phyloP scores from a whole-genome alignment of 768 basidiomycete species.

The Coprinopsis sp. region DNA sequence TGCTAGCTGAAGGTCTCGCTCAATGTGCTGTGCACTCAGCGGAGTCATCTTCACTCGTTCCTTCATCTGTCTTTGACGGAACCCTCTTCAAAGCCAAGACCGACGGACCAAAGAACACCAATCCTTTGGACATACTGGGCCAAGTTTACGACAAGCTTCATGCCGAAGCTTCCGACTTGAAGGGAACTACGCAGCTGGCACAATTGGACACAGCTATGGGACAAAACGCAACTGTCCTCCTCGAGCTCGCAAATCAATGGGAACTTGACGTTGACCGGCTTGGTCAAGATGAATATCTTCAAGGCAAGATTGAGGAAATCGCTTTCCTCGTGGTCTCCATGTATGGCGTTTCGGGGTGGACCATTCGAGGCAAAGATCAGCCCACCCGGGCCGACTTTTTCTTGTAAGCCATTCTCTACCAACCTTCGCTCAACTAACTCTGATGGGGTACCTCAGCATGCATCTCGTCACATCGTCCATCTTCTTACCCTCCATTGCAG shows the following conservation, averaged over 20 bases:
- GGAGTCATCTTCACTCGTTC: slow-evolving; percentile 18
- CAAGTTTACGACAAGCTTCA: slow-evolving; percentile 49
- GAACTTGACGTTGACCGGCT: slow-evolving; percentile 29
- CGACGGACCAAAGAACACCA: too few relatives aligned
- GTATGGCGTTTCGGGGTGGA: slow-evolving; percentile 54
- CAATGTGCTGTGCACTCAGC: slow-evolving; percentile 46
- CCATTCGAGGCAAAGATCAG: slow-evolving; percentile 23
- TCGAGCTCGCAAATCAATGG: slow-evolving; percentile 42
- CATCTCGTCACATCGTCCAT: slow-evolving; percentile 63
- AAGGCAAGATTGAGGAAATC: slow-evolving; percentile 61
- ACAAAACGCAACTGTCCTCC: slow-evolving; percentile 36
- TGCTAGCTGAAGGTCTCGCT: slow-evolving; percentile 62
- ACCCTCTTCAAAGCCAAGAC: background rate
- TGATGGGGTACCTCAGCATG: slow-evolving; percentile 35
- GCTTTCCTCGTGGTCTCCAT: slow-evolving; percentile 50
- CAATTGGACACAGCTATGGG: slow-evolving; percentile 30
- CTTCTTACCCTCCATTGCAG: slow-evolving; percentile 51
- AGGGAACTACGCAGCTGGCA: slow-evolving; percentile 12
- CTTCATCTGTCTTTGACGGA: slow-evolving; percentile 21
- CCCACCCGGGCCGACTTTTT: slow-evolving; percentile 56
- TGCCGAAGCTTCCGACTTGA: too few relatives aligned
- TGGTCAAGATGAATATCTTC: slow-evolving; percentile 27
- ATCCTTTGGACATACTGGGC: slow-evolving; percentile 49
- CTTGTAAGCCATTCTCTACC: slow-evolving; percentile 36
- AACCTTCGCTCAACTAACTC: background rate